A percentile compares a stretch with the other conserved stretches of the same genome.
Conservation (phyloP, 2,329 filamentous ascomycete genomes). For the Ophidiomyces ophidiicola region DNA sequence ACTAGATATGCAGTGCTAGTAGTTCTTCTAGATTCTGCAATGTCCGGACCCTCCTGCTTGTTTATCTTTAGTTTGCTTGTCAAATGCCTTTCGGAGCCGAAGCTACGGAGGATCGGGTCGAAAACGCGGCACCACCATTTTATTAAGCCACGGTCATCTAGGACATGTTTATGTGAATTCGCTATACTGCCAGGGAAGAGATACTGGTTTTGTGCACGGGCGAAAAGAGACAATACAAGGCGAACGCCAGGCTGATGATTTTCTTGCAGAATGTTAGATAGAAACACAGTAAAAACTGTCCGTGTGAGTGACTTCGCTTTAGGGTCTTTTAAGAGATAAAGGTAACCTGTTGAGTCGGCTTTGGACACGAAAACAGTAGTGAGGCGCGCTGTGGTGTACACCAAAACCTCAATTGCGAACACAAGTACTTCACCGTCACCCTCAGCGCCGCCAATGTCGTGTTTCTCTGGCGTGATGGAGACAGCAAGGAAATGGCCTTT, state of each 20-base stretch:
- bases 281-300: constrained; percentile 59
- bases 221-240: constrained; percentile 78
- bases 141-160: constrained; percentile 80
- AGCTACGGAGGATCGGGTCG: constrained; percentile 55
- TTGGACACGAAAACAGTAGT: constrained; percentile 93
- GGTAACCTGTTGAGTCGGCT: constrained; percentile 86
- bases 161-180: constrained; percentile 73
- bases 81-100: constrained; percentile 30
- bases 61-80: constrained; percentile 21
- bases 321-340: constrained; percentile 51
- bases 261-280: constrained; percentile 59
- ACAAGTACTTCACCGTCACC: constrained; percentile 50
- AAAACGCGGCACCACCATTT: constrained; percentile 92
- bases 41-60: constrained; percentile 16
- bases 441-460: constrained; percentile 13
- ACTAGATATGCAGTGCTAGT: constrained; percentile 66
- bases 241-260: constrained; percentile 53
- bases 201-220: constrained; percentile 82
- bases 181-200: constrained; percentile 86
- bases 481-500: constrained; percentile 68
- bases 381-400: constrained; percentile 69
- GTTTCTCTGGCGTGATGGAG: constrained; percentile 32
- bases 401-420: constrained; percentile 72
- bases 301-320: constrained; percentile 56
- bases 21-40: constrained; percentile 28